Percentiles rank a stretch among this genome's conserved stretches.
Evolutionary conservation across 176 grass and related monocot species (phyloP).

Genomic region (Oryza rufipogon): DNA sequence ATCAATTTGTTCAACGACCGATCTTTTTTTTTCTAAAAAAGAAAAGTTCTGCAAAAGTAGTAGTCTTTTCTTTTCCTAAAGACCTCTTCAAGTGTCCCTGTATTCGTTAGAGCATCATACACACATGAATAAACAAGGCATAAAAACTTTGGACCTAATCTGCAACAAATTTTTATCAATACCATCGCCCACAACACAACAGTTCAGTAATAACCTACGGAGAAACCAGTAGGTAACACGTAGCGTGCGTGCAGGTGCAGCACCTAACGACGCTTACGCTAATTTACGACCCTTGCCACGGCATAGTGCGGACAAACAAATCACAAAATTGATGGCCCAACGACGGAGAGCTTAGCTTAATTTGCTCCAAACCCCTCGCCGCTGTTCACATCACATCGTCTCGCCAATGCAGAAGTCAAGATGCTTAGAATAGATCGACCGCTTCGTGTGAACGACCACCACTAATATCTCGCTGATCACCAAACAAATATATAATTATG

Average conservation of each 20-base stretch:
- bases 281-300: slow-evolving; percentile 19
- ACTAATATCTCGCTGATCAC: not conserved
- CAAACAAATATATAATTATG: not conserved
- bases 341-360: not conserved
- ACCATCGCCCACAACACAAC: not conserved
- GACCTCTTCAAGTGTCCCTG: not conserved
- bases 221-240: slow-evolving; percentile 42
- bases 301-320: slow-evolving; percentile 3
- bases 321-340: slow-evolving; percentile 44
- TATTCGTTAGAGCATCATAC: not conserved
- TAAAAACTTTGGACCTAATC: not conserved
- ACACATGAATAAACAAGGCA: not conserved
- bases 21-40: not conserved
- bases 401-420: slow-evolving; percentile 27
- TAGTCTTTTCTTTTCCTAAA: not conserved
- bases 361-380: slow-evolving; percentile 6
- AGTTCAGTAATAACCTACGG: not conserved
- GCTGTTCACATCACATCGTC: slow-evolving; percentile 36
- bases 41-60: not conserved
- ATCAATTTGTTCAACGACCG: not conserved
- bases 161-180: not conserved
- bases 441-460: not conserved
- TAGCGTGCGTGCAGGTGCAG: not conserved
- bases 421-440: not conserved
- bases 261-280: slow-evolving; percentile 29